Base-by-base conservation (phyloP, 2,329 filamentous ascomycete species). In the Sclerotinia sclerotiorum region DNA sequence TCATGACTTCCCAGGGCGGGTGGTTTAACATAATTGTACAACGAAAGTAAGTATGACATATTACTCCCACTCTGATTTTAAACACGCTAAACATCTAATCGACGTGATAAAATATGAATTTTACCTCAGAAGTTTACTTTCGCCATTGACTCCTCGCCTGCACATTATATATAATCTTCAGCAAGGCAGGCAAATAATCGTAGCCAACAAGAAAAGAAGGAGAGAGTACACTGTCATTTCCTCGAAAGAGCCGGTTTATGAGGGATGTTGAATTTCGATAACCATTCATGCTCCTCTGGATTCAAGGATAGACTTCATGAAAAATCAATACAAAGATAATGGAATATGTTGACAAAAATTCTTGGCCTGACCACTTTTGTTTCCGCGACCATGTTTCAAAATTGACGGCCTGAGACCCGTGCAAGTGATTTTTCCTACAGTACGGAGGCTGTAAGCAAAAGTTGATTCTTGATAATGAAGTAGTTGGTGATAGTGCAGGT, bases 31-130 rank as follows among this genome's bases (percentile, higher is more conserved):
- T n/a, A n/a, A 35, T n/a, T 55, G 29, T 55, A 5, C 8, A 58
- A 56, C 7, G 19, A 24, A 8, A 5, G 19, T 17, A 19, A 2
- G 35, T 44, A 44, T 58, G 39, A 10, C 15, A 58, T 19, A 10
- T 27, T 0, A 2, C 32, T 19, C 21, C 6, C 3, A 42, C 6
- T 17, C 0, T 24, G 17, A 7, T 15, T 8, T 7, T 19, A n/a
- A 15, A 24, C 10, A 13, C 17, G 35, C n/a, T 27, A 52, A 52
- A 44, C 13, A 19, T 27, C 15, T n/a, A 2, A 19, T 48, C 11
- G 29, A n/a, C 5, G 10, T 32, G 19, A 48, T 60, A n/a, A 2
- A 5, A 32, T 13, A 32, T 13, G 10, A 48, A 32, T 32, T 24
- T 17, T 46, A 17, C 1, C 1, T 1, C 2, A 60, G 17, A 29